Conservation (phyloP, 2,329 filamentous ascomycete species). For the Cladobotryum mycophilum region DNA sequence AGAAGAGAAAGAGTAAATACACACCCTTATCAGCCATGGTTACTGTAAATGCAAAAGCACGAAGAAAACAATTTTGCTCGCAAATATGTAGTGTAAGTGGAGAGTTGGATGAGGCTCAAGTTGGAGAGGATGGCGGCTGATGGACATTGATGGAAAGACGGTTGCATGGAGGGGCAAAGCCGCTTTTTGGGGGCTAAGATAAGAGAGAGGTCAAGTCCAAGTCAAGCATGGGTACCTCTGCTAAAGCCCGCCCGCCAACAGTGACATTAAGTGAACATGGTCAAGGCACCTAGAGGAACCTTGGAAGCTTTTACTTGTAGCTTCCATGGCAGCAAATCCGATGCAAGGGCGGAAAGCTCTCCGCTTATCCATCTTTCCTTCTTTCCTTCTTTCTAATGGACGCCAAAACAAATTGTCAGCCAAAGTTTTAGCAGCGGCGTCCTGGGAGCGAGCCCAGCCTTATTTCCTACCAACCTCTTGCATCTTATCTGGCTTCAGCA, state of each 20-base stretch:
- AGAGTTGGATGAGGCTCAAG: neutral
- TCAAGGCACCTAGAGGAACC: neutral
- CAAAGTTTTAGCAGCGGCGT: neutral
- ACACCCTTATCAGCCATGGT: constrained; percentile 38
- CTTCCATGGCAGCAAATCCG: too few species aligned
- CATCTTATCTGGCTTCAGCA: neutral
- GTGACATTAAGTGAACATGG: neutral
- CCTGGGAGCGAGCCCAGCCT: too few species aligned
- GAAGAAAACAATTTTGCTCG: too few species aligned
- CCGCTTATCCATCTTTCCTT: neutral
- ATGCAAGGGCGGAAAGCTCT: constrained; percentile 10
- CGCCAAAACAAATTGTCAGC: constrained; percentile 8
- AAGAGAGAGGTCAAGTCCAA: too few species aligned
- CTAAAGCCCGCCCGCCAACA: neutral
- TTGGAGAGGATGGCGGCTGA: neutral
- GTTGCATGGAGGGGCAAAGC: constrained; percentile 17
- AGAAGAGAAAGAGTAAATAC: neutral
- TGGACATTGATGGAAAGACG: constrained; percentile 18
- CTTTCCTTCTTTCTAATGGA: too few species aligned
- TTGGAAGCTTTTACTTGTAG: too few species aligned
- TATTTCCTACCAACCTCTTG: neutral
- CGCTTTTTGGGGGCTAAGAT: neutral
- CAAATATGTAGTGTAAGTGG: too few species aligned
- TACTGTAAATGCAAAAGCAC: too few species aligned
- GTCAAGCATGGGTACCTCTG: neutral